These are phyloP conservation scores for Lolium perenne DNA, from an alignment of 176 grass and related monocot genomes.

Conservation along the genomic window DNA sequence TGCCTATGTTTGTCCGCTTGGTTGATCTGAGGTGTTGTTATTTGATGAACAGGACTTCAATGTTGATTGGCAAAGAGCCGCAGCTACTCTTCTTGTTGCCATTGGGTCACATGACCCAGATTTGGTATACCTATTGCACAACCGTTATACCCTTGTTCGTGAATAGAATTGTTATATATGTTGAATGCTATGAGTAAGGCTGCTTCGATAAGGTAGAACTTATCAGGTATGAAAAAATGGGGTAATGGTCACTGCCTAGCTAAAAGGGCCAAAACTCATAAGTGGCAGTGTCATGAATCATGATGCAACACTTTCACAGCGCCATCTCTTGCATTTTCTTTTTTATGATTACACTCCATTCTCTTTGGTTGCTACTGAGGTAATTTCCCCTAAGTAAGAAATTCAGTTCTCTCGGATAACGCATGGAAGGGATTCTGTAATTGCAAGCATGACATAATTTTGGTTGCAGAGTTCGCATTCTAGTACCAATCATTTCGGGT, in stretches of 20 bases:
- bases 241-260: background rate
- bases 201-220: background rate
- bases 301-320: conserved; percentile 11
- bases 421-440: conserved; percentile 1
- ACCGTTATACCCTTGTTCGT: conserved; percentile 2
- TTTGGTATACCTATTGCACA: conserved; percentile 58
- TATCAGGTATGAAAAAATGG: background rate
- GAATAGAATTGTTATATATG: conserved; percentile 20
- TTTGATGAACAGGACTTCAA: conserved; percentile 70
- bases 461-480: background rate
- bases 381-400: background rate
- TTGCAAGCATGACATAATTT: background rate
- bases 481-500: background rate
- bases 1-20: conserved; percentile 11
- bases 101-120: conserved; percentile 91
- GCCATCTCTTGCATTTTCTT: conserved; percentile 1
- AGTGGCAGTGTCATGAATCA: conserved; percentile 26
- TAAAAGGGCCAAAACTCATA: conserved; percentile 3
- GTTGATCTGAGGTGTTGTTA: conserved; percentile 39
- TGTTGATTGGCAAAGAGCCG: conserved; percentile 96
- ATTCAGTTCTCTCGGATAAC: conserved; percentile 6
- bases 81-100: conserved; percentile 85
- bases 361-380: background rate
- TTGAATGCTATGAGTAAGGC: conserved; percentile 8
- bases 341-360: background rate